Evolutionary conservation across 768 basidiomycete genomes (phyloP), one percentile per base, ranked within the genome.

Genomic region (Flagelloscypha sp.): DNA sequence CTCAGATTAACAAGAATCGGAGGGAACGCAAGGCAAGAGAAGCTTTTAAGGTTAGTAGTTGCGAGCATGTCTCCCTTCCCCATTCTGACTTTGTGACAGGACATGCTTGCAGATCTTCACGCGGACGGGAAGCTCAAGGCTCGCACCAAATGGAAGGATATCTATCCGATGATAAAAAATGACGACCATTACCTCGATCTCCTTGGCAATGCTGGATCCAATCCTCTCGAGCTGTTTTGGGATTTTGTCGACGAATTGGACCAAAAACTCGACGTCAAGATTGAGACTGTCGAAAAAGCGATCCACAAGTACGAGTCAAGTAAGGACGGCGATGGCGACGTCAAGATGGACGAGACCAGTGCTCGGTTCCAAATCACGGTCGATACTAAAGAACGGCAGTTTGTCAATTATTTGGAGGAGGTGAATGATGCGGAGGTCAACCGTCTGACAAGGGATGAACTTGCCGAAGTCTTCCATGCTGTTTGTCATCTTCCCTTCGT

Each of bases 191-290:
- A 98, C 61, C 66, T 82, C 27, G 68, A 73, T 41, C 77, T 98
- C 58, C 76, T 98, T 12, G 94, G 95, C 11, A 86, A 84, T 48
- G 86, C 87, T 6, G 95, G 95, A 10, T 94, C 90, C 2, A 92
- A 86, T 46, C 93, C 94, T 1, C 70, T 99, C 20, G 95, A 99
- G 49, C 72, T 98, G 4, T 98, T 95, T 61, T 95, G 92, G 89
- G 94, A 98, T 57, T 54, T 72, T 7, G 82, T 95, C 29, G 95
- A 99, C 56, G 68, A 65, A 27, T 69, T 95, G 3, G 92, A 90
- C 50, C 86, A 92, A 52, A 72, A 79, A 44, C 71, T 94, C 12
- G 89, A 92, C 42, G 70, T 70, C 13, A 86, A 86, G 50, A 79
- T 86, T 12, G 68, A 68, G n/a, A 49, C 74, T 20, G 75, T 84